These are phyloP conservation scores for Penicillium sp. DNA, from an alignment of 2,329 filamentous ascomycete genomes.

Conservation along the genomic window DNA sequence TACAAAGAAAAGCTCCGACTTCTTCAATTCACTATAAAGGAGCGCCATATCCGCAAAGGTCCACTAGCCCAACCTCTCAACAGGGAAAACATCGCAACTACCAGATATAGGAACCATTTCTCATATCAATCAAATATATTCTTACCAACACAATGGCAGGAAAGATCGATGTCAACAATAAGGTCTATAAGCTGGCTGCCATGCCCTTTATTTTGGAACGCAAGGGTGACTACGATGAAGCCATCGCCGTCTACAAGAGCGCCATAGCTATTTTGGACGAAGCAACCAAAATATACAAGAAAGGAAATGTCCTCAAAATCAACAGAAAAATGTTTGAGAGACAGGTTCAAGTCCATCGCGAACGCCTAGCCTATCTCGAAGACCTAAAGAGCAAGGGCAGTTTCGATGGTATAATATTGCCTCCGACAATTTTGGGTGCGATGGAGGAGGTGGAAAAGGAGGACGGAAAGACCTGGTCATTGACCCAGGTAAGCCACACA, in stretches of 20 bases:
- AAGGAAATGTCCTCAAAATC: constrained; percentile 13
- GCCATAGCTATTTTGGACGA: constrained; percentile 8
- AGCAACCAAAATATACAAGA: constrained; percentile 13
- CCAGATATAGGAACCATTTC: neutral
- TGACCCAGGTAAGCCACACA: constrained; percentile 9
- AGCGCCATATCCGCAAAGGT: neutral
- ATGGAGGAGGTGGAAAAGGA: constrained; percentile 10
- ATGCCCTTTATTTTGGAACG: constrained; percentile 13
- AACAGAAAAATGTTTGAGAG: constrained; percentile 22
- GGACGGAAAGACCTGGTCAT: constrained; percentile 5
- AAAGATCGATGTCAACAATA: constrained; percentile 3
- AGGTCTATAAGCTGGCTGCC: constrained; percentile 6
- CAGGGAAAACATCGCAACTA: neutral
- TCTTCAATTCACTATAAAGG: neutral
- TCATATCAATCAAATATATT: no score
- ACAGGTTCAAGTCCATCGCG: constrained; percentile 17
- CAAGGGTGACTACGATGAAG: constrained; percentile 15
- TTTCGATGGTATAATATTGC: constrained; percentile 14
- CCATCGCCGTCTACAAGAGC: constrained; percentile 13
- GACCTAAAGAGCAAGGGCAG: constrained; percentile 10
- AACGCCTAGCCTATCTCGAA: constrained; percentile 17
- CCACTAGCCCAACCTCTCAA: neutral
- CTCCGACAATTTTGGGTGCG: constrained; percentile 13
- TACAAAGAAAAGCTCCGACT: neutral
- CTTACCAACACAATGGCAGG: neutral